phyloP scores from a whole-genome alignment of 176 grass and related monocot genomes.

The Ampelocalamus luodianensis region DNA sequence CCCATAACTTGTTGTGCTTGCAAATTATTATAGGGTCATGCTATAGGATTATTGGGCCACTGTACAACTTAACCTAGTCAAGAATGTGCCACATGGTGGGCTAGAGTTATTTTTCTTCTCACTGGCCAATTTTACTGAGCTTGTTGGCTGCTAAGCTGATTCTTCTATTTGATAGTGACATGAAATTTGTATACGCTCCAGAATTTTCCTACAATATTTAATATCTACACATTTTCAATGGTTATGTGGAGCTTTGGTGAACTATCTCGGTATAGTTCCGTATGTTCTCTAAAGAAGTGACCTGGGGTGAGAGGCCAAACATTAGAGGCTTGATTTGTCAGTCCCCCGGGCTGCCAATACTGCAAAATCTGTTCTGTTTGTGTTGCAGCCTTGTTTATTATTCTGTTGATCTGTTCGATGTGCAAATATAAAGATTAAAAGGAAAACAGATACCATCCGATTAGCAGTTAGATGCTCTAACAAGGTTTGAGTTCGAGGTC shows the following conservation, averaged over 20 bases:
- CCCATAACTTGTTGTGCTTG: not conserved
- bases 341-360: not conserved
- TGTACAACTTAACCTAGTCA: slow-evolving; percentile 16
- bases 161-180: not conserved
- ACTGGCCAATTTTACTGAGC: not conserved
- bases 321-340: no score
- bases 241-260: not conserved
- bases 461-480: not conserved
- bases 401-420: not conserved
- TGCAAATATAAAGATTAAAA: slow-evolving; percentile 18
- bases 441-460: not conserved
- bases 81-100: not conserved
- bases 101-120: not conserved
- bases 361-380: not conserved
- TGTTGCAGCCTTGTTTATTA: not conserved
- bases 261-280: not conserved
- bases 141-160: slow-evolving; percentile 12
- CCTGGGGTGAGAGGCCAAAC: not conserved
- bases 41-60: not conserved
- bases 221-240: not conserved
- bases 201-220: not conserved
- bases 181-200: slow-evolving; percentile 9
- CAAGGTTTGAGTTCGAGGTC: slow-evolving; percentile 4
- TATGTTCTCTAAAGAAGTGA: not conserved
- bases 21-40: not conserved